Percentiles rank a stretch among this genome's conserved stretches.
Conservation (phyloP, 2,329 filamentous ascomycete genomes). For the Fusarium beomiforme region DNA sequence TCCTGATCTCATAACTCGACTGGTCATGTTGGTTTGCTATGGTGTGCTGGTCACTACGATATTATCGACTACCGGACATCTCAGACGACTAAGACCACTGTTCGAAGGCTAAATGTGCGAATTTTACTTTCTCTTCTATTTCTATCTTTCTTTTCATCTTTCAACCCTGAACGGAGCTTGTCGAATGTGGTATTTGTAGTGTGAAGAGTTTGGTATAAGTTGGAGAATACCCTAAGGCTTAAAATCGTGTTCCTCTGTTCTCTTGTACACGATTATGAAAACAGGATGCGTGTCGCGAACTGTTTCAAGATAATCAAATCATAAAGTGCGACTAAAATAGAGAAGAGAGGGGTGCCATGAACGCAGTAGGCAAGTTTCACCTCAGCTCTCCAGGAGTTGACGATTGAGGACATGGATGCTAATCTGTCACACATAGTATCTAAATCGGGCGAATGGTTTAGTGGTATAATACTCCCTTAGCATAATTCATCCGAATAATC, state of each 20-base stretch:
- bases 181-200: neutral
- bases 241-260: neutral
- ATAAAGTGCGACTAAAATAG: neutral
- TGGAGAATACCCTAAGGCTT: neutral
- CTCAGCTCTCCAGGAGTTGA: neutral
- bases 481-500: slow-evolving; percentile 33
- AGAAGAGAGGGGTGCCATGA: neutral
- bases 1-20: slow-evolving; percentile 24
- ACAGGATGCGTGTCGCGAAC: neutral
- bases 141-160: neutral
- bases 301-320: too few species aligned
- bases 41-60: slow-evolving; percentile 20
- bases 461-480: slow-evolving; percentile 48
- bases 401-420: neutral
- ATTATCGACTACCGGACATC: slow-evolving; percentile 23
- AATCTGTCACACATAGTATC: neutral
- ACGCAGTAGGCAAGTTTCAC: neutral
- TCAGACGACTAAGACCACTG: slow-evolving; percentile 19
- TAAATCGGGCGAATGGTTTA: slow-evolving; percentile 45
- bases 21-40: slow-evolving; percentile 26
- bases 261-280: neutral
- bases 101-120: slow-evolving; percentile 6
- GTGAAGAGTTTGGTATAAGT: neutral
- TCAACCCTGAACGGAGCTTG: neutral
- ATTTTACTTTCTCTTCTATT: neutral